Conservation (phyloP, 768 basidiomycete genomes). For the Lactarius deliciosus region DNA sequence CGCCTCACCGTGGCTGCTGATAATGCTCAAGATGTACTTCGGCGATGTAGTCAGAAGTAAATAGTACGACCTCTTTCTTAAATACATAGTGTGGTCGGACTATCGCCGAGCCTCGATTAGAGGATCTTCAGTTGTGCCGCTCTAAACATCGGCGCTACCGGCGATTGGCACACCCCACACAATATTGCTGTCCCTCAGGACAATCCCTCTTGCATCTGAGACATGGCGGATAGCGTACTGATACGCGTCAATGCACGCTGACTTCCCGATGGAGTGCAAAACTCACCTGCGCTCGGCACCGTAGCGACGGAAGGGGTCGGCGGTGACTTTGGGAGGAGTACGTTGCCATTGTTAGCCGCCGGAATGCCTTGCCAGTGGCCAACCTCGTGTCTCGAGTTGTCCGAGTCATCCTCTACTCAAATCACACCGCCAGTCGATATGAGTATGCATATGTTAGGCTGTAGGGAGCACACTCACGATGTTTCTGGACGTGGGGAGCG, state of each 20-base stretch:
- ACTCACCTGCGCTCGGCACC: neutral
- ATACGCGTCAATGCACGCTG: neutral
- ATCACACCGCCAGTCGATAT: neutral
- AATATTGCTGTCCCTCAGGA: neutral
- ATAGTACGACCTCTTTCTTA: neutral
- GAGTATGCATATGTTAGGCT: neutral
- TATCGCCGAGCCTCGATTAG: neutral
- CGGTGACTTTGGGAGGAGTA: neutral
- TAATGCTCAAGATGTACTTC: neutral
- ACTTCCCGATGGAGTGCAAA: neutral
- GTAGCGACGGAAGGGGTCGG: neutral
- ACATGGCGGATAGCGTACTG: neutral
- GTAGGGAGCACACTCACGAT: neutral
- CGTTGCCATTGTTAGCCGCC: accelerated
- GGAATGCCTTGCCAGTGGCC: neutral
- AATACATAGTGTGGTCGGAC: neutral
- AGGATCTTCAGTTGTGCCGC: neutral
- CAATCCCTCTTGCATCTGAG: neutral
- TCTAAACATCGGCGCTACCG: neutral
- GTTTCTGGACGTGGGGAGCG: neutral
- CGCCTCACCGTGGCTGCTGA: neutral
- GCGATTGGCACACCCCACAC: neutral
- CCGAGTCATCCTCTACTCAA: neutral
- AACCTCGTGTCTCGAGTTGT: neutral
- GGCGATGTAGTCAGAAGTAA: neutral